Base-by-base conservation (phyloP, 2,329 filamentous ascomycete species). In the Sporothrix mexicana region DNA sequence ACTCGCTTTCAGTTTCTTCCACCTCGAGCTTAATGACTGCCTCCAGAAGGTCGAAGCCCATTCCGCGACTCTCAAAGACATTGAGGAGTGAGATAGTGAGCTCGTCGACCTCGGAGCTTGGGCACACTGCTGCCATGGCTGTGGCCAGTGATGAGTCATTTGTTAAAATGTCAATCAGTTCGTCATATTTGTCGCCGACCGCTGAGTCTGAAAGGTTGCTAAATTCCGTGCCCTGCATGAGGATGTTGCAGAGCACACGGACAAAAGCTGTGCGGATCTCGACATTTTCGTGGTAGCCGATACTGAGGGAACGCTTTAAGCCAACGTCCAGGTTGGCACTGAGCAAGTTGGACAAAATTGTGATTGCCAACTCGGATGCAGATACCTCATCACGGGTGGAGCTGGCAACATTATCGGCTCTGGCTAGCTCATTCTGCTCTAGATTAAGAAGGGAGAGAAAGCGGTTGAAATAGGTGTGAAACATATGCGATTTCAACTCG, bases 261-360 rank as follows among this genome's bases (percentile, higher is more conserved):
- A 92, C 87, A 77, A 92, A 92, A 1, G 90, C 90, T 5, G 89
- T 91, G 70, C 90, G 85, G 73, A 92, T 91, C 76, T 92, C 89
- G 45, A 90, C 83, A 76, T 91, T 91, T 76, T 91, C 89, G 77
- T 92, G 89, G 77, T 92, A 92, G 13, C 90, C 90, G 73, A 92
- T 91, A 74, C 88, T 90, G 15, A 92, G 81, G 1, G 90, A 92
- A 78, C 92, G 89, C 78, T 92, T 92, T 66, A 92, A 80, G 2
- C 90, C 90, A 51, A 92, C 90, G 76, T 92, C 90, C 45, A 92
- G 91, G 75, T 92, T 92, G 2, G 90, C 90, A 77, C 90, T 92
- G 8, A 92, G 81, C 0, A 92, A 84, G 75, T 92, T 92, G 1
- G 90, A 92, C 13, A 92, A 81, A 15, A 91, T 91, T 12, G 86